Evolutionary conservation across 495 filamentous ascomycete species (phyloP).

Genomic region (Trichocladium uniseriatum): DNA sequence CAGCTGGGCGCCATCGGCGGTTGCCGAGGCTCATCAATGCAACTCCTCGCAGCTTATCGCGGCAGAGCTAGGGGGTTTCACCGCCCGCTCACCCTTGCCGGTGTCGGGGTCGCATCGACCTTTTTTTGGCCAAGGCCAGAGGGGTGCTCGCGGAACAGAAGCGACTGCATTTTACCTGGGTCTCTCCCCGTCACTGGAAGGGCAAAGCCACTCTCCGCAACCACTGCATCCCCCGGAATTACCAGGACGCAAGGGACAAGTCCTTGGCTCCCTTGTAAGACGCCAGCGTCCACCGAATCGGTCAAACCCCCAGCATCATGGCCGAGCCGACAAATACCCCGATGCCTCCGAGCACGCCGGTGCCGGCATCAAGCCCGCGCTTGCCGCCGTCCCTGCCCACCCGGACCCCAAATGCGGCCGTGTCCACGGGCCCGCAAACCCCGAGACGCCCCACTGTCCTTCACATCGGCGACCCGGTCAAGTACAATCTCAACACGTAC

Average conservation of each 20-base stretch:
- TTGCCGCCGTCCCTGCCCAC: slow-evolving; percentile 34
- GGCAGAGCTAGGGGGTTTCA: slow-evolving; percentile 9
- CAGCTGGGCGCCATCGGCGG: too few relatives aligned
- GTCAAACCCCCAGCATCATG: too few relatives aligned
- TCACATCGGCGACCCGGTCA: slow-evolving; percentile 60
- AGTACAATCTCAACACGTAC: slow-evolving; percentile 54
- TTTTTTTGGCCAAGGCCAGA: neutral
- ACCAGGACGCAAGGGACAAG: too few relatives aligned
- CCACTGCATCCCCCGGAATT: neutral
- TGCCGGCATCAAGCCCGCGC: slow-evolving; percentile 35
- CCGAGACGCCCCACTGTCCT: slow-evolving; percentile 41
- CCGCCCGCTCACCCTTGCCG: slow-evolving; percentile 2
- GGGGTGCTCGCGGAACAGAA: too few relatives aligned
- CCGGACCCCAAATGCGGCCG: too few relatives aligned
- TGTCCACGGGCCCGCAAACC: neutral
- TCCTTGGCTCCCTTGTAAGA: too few relatives aligned
- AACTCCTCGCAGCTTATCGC: slow-evolving; percentile 11
- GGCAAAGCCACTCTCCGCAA: too few relatives aligned
- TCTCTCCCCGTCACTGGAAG: too few relatives aligned
- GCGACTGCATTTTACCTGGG: too few relatives aligned
- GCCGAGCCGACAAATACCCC: slow-evolving; percentile 43
- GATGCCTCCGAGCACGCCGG: slow-evolving; percentile 35
- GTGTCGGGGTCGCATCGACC: slow-evolving; percentile 6
- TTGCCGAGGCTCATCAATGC: neutral
- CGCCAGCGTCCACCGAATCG: too few relatives aligned